A percentile compares a stretch with the other conserved stretches of the same genome.
Conservation (phyloP, 768 basidiomycete genomes). For the Leccinum ochraceum region DNA sequence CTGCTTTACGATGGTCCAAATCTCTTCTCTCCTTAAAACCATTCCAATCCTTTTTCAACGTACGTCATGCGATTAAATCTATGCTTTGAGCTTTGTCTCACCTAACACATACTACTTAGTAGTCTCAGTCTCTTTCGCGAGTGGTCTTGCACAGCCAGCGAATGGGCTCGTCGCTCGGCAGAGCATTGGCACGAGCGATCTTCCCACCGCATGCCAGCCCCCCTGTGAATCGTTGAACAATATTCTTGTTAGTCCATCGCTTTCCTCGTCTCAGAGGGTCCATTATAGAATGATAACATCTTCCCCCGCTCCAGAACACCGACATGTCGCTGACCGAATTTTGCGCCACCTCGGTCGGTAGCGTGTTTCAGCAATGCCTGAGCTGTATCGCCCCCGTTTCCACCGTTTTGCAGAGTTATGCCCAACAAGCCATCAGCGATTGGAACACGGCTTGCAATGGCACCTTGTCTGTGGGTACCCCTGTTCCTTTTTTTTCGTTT, state of each 20-base stretch:
- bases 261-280: neutral
- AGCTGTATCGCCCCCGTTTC: slow-evolving; percentile 15
- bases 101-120: neutral
- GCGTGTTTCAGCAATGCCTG: slow-evolving; percentile 21
- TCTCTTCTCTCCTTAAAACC: slow-evolving; percentile 17
- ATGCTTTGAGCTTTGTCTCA: neutral
- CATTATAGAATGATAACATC: neutral
- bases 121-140: neutral
- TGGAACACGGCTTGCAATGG: slow-evolving; percentile 24
- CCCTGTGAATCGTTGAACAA: slow-evolving; percentile 22
- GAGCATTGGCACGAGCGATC: neutral
- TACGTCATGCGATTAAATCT: slow-evolving; percentile 2
- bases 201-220: slow-evolving; percentile 24
- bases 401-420: neutral
- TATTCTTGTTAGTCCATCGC: slow-evolving; percentile 17
- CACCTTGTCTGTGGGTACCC: slow-evolving; percentile 19
- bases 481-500: too few species aligned
- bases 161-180: slow-evolving; percentile 26
- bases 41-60: slow-evolving; percentile 14
- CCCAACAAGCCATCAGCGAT: slow-evolving; percentile 10
- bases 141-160: neutral
- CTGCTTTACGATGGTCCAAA: slow-evolving; percentile 23
- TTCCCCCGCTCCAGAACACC: slow-evolving; percentile 13
- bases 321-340: slow-evolving; percentile 3
- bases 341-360: slow-evolving; percentile 15